A percentile compares a stretch with the other conserved stretches of the same genome.
phyloP scores from a whole-genome alignment of 2,329 filamentous ascomycete genomes.

The Exophiala mesophila region DNA sequence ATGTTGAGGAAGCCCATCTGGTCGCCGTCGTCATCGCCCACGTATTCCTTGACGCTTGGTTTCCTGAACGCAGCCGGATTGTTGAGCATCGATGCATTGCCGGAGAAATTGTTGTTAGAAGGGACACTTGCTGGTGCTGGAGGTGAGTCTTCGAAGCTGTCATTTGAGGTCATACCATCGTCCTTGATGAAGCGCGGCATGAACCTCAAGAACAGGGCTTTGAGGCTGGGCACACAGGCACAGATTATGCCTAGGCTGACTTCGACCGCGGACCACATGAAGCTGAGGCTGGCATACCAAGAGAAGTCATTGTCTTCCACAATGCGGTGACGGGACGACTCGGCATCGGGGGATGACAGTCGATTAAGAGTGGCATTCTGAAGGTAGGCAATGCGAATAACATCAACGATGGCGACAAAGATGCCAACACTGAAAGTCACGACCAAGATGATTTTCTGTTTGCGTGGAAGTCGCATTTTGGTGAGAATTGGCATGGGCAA shows the following conservation, averaged over 20 bases:
- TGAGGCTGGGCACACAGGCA: slow-evolving; percentile 86
- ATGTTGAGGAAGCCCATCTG: slow-evolving; percentile 28
- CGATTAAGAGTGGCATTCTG: slow-evolving; percentile 61
- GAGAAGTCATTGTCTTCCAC: slow-evolving; percentile 45
- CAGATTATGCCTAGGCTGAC: slow-evolving; percentile 87
- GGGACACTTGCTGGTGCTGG: slow-evolving; percentile 3
- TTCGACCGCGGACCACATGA: slow-evolving; percentile 93
- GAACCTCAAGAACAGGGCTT: slow-evolving; percentile 69
- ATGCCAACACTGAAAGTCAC: slow-evolving; percentile 81
- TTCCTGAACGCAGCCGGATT: slow-evolving; percentile 26
- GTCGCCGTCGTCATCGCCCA: slow-evolving; percentile 23
- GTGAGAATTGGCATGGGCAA: slow-evolving; percentile 85
- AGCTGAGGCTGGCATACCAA: slow-evolving; percentile 75
- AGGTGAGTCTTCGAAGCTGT: slow-evolving; percentile 23
- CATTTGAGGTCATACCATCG: slow-evolving; percentile 24
- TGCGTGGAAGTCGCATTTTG: slow-evolving; percentile 73
- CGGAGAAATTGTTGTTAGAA: background rate
- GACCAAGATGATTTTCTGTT: slow-evolving; percentile 83
- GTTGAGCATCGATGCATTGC: slow-evolving; percentile 22
- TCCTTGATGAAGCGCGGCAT: slow-evolving; percentile 54
- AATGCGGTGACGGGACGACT: slow-evolving; percentile 18
- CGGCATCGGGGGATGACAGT: slow-evolving; percentile 37
- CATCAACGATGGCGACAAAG: slow-evolving; percentile 83
- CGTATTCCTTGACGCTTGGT: slow-evolving; percentile 21
- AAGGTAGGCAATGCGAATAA: slow-evolving; percentile 83